Evolutionary conservation across 495 filamentous ascomycete species (phyloP).

Genomic region (Neurospora sp.): DNA sequence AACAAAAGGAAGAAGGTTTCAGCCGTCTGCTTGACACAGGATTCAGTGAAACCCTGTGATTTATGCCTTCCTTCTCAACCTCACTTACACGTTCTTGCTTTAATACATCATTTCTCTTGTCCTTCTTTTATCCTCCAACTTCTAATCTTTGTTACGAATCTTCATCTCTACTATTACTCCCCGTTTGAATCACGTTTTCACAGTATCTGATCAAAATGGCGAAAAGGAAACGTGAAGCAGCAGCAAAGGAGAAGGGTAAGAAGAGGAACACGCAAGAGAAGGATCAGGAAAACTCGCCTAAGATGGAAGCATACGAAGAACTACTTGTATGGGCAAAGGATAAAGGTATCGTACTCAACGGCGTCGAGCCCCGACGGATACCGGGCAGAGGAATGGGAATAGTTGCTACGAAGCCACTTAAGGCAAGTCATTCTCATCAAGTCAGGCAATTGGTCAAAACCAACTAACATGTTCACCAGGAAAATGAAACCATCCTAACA

Average conservation of each 20-base stretch:
- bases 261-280: neutral
- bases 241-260: neutral
- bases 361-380: slow-evolving; percentile 47
- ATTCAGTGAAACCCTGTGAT: neutral
- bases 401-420: slow-evolving; percentile 51
- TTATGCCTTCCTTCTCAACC: neutral
- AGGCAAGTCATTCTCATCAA: slow-evolving; percentile 34
- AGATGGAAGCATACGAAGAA: slow-evolving; percentile 32
- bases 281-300: too few species aligned
- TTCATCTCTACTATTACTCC: too few species aligned
- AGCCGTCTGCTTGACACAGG: neutral
- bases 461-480: slow-evolving; percentile 18
- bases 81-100: neutral
- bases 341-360: slow-evolving; percentile 48
- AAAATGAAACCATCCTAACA: slow-evolving; percentile 46
- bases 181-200: neutral
- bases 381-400: slow-evolving; percentile 66
- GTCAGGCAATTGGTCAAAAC: neutral
- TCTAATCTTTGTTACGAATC: neutral
- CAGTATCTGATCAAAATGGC: neutral
- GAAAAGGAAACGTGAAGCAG: neutral
- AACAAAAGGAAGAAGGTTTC: too few species aligned
- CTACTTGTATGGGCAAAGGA: slow-evolving; percentile 54
- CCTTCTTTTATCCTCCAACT: neutral
- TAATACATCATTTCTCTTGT: neutral